Evolutionary conservation across 2,329 filamentous ascomycete genomes (phyloP).

Genomic region (Pseudogymnoascus sp.): DNA sequence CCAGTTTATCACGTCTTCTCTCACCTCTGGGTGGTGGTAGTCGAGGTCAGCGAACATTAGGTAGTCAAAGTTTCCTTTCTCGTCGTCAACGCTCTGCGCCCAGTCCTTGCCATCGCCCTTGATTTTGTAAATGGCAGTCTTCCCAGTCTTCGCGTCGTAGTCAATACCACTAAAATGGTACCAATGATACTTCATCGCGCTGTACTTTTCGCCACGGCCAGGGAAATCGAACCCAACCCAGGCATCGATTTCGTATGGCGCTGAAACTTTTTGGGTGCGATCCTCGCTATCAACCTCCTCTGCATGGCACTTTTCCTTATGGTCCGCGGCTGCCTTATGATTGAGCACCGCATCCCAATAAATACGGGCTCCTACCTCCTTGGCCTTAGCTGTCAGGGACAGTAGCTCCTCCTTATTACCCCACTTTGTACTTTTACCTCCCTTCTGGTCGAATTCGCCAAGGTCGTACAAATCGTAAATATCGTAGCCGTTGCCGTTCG

Average conservation of each 20-base stretch:
- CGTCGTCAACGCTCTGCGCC: slow-evolving; percentile 45
- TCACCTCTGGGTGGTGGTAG: slow-evolving; percentile 55
- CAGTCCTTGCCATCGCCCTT: slow-evolving; percentile 53
- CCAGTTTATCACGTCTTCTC: slow-evolving; percentile 57
- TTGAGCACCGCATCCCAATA: slow-evolving; percentile 67
- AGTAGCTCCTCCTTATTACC: slow-evolving; percentile 54
- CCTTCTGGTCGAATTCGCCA: slow-evolving; percentile 68
- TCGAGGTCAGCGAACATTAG: slow-evolving; percentile 68
- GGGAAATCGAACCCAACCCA: slow-evolving; percentile 62
- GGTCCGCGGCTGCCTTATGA: slow-evolving; percentile 62
- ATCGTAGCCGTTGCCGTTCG: slow-evolving; percentile 58
- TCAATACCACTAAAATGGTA: slow-evolving; percentile 63
- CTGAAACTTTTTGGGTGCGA: slow-evolving; percentile 44
- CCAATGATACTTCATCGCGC: slow-evolving; percentile 55
- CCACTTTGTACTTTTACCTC: slow-evolving; percentile 57
- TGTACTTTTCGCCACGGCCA: slow-evolving; percentile 52
- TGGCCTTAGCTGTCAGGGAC: slow-evolving; percentile 42
- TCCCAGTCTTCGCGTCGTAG: slow-evolving; percentile 47
- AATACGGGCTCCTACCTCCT: slow-evolving; percentile 45
- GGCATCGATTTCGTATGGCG: slow-evolving; percentile 54
- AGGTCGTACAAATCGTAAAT: slow-evolving; percentile 63
- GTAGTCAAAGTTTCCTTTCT: slow-evolving; percentile 62
- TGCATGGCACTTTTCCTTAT: slow-evolving; percentile 52
- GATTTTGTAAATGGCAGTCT: slow-evolving; percentile 58
- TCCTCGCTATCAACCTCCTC: slow-evolving; percentile 57